A percentile compares a stretch with the other conserved stretches of the same genome.
Conservation (phyloP, 2,329 filamentous ascomycete species). For the Pyrenophora seminiperda region DNA sequence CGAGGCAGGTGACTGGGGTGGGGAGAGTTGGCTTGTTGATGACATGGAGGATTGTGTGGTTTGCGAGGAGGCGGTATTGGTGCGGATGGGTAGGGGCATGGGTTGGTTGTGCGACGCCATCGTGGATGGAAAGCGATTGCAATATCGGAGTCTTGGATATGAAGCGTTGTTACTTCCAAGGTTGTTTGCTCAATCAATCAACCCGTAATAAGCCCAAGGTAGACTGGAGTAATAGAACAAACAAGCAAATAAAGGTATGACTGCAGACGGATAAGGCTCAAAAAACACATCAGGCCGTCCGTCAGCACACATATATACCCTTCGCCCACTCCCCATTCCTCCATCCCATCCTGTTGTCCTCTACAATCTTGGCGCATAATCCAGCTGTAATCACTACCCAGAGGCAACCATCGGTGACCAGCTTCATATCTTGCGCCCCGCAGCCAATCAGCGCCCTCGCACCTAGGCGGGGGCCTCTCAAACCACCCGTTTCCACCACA, state of each 20-base stretch:
- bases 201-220: background rate
- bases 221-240: background rate
- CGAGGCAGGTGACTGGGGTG: slow-evolving; percentile 25
- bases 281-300: no score
- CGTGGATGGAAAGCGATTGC: background rate
- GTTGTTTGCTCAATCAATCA: background rate
- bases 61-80: slow-evolving; percentile 37
- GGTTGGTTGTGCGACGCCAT: slow-evolving; percentile 38
- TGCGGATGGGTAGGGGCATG: slow-evolving; percentile 39
- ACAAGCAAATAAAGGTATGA: slow-evolving; percentile 15
- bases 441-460: slow-evolving; percentile 25
- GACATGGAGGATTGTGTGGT: slow-evolving; percentile 33
- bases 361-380: no score
- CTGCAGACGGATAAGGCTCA: no score
- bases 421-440: slow-evolving; percentile 1
- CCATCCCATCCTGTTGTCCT: no score
- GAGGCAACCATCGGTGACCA: background rate
- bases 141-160: background rate
- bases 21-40: slow-evolving; percentile 33
- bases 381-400: background rate
- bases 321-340: no score
- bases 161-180: background rate
- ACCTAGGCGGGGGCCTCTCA: slow-evolving; percentile 14
- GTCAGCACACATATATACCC: no score
- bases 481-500: slow-evolving; percentile 19